These are phyloP conservation scores for Sophora flavescens DNA, from an alignment of 306 rosid species.

Conservation along the genomic window DNA sequence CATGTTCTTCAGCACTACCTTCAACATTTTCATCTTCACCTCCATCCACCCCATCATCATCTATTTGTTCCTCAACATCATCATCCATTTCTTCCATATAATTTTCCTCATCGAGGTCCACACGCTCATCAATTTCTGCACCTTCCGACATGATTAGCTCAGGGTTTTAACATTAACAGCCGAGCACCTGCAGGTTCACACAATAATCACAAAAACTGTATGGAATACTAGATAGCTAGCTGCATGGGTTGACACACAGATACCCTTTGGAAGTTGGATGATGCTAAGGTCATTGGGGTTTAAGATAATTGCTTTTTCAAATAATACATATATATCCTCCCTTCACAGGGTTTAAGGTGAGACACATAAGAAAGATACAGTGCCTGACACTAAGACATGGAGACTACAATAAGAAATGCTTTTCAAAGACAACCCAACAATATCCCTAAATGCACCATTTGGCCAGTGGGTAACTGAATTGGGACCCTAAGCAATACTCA, in stretches of 20 bases:
- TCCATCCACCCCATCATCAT: constrained; percentile 76
- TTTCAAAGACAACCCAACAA: not conserved
- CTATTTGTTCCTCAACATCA: constrained; percentile 87
- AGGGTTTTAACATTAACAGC: constrained; percentile 64
- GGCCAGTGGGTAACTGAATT: constrained; percentile 2
- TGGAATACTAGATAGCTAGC: constrained; percentile 25
- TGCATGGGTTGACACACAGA: constrained; percentile 26
- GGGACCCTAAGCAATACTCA: constrained; percentile 7
- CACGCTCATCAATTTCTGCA: constrained; percentile 83
- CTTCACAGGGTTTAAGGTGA: constrained; percentile 27
- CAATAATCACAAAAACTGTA: constrained; percentile 35
- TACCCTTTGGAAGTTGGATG: not conserved
- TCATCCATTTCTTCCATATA: constrained; percentile 98
- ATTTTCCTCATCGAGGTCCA: constrained; percentile 90
- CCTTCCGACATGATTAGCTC: constrained; percentile 82
- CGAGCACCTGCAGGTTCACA: constrained; percentile 49
- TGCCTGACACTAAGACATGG: not conserved
- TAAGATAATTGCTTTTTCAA: constrained; percentile 8
- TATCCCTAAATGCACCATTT: not conserved
- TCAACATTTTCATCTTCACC: constrained; percentile 70
- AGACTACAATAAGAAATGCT: not conserved
- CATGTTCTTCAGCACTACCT: constrained; percentile 67
- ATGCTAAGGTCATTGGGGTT: constrained; percentile 14
- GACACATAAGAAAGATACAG: not conserved
- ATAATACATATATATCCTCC: not conserved